Evolutionary conservation across 495 filamentous ascomycete genomes (phyloP), one percentile per base, ranked within the genome.

Genomic region (Hypoxylon subgilvum): DNA sequence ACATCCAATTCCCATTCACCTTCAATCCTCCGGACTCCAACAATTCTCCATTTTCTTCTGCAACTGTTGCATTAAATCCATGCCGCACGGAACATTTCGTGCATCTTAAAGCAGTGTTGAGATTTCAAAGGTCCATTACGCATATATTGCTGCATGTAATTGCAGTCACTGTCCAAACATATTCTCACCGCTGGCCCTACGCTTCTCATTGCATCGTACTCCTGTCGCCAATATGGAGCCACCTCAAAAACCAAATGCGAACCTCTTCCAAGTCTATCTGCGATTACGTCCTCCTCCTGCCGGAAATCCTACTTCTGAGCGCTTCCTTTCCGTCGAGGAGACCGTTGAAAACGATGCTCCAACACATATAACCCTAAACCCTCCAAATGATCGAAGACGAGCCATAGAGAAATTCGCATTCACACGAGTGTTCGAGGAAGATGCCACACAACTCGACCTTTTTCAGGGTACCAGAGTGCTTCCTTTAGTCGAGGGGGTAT

Each of bases 341-440:
- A 76, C 83, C 3, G 74, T 74, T 4, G 68, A 74, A 10, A 72
- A 83, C 23, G 67, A 71, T 41, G 69, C 76, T 12, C 84, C 91
- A 1, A 92, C 87, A 6, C 90, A 96, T 67, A 92, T 97, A 63
- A 96, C 88, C 0, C 78, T 96, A 7, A 90, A 90, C 61, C 91
- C 92, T 0, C 92, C 92, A 0, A 86, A 82, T 38, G 89, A 91
- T 72, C 77, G 94, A 44, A 88, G 92, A 54, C 86, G 91, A 13
- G 91, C 91, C 3, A 82, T 96, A 25, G 94, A 98, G 75, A 91
- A 86, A 66, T 98, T 97, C 61, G 90, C 87, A 0, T 98, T 98
- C 69, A 98, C 95, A 4, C 86, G 82, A 59, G 90, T 98, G 12
- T 97, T 96, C 63, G 88, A 96, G 60, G 92, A 97, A 64, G 78